Base-by-base conservation (phyloP, 140 eudicot species). In the Cichorium intybus region DNA sequence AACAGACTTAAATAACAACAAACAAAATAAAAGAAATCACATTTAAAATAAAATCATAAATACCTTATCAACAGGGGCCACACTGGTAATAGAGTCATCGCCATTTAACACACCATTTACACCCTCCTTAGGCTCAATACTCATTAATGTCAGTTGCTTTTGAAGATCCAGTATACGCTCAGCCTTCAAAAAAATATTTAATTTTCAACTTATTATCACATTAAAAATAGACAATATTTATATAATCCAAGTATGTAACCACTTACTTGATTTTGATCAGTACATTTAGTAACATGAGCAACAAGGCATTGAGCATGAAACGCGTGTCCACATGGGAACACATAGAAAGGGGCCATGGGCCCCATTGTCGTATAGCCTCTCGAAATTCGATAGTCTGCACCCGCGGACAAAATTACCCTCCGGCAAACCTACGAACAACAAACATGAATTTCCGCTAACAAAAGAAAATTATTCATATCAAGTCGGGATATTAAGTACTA, bases 341-440 rank as follows among this genome's bases (percentile, higher is more conserved):
- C 98, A 59, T 88, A 92, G 68, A 92, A 92, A 80, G 98, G 96
- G n/a, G 95, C 95, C 92, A 88, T 88, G 24, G 92, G 75, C 47
- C 92, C 95, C 49, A 81, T 85, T 33, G 95, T 70, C 21, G 95
- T 71, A 77, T 92, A 88, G 54, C 85, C 89, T 76, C 91, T 81
- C 7, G 82, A 63, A 79, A 56, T 61, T 17, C 82, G 82, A 61
- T 78, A 59, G 56, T 92, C 96, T 34, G 76, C 84, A 39, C 82
- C 87, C 12, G 78, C 72, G 62, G 84, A 79, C 71, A 92, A 75
- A 65, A 92, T 88, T 70, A 85, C 85, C 76, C 75, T 52, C 73
- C 72, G 66, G 76, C 99, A 92, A 75, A 88, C 95, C 97, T 91
- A 60, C 15, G 6, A 37, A 60, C 10, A 15, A 2, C 8, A n/a